Percentiles rank a stretch among this genome's conserved stretches.
Evolutionary conservation across 257 asterid genomes (phyloP).

Genomic region (Penstemon newberryi): DNA sequence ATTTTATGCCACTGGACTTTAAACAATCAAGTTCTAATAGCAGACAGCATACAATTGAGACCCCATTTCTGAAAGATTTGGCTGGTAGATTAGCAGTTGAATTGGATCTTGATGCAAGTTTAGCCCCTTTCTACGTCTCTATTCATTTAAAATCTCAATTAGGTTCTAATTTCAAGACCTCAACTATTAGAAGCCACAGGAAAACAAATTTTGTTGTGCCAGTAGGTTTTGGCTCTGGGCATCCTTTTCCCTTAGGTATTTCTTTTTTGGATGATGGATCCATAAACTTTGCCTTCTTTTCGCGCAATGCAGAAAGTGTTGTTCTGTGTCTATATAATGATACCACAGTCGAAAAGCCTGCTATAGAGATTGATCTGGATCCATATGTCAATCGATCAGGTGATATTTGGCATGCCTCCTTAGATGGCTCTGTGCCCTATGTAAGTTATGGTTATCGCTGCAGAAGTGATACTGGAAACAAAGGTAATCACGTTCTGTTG

Average conservation of each 20-base stretch:
- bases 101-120: conserved; percentile 61
- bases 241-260: conserved; percentile 71
- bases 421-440: conserved; percentile 51
- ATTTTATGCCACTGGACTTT: conserved; percentile 51
- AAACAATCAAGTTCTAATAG: conserved; percentile 36
- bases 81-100: conserved; percentile 47
- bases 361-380: conserved; percentile 90
- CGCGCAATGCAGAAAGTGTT: conserved; percentile 62
- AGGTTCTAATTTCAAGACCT: conserved; percentile 29
- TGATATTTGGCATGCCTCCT: conserved; percentile 80
- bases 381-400: conserved; percentile 81
- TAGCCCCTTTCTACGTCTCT: conserved; percentile 73
- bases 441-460: conserved; percentile 79
- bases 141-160: conserved; percentile 49
- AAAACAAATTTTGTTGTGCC: conserved; percentile 73
- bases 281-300: conserved; percentile 68
- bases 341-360: conserved; percentile 50
- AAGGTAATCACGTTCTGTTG: conserved; percentile 51
- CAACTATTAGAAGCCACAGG: conserved; percentile 68
- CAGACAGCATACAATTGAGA: conserved; percentile 37
- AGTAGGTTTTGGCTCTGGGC: conserved; percentile 82
- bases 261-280: conserved; percentile 59
- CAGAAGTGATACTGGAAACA: conserved; percentile 37
- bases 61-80: conserved; percentile 53
- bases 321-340: conserved; percentile 74